A percentile compares a stretch with the other conserved stretches of the same genome.
Conservation (phyloP, 2,329 filamentous ascomycete species). For the Exophiala dermatitidis region DNA sequence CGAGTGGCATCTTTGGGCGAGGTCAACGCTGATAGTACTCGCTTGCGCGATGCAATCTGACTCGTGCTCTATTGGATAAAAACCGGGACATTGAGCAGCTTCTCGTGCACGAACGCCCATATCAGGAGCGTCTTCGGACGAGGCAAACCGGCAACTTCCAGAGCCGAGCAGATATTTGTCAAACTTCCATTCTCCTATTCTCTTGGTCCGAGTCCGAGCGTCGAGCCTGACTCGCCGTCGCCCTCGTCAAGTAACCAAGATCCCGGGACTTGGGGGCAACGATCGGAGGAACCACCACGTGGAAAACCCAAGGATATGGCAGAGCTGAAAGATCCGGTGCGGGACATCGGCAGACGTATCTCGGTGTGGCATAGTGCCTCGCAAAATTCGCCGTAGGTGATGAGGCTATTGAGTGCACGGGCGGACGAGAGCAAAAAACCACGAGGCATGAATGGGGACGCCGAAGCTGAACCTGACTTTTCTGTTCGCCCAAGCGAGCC, state of each 20-base stretch:
- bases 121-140: neutral
- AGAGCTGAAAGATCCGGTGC: neutral
- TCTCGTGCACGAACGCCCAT: neutral
- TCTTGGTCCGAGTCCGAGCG: neutral
- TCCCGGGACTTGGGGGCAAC: neutral
- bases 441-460: neutral
- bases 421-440: neutral
- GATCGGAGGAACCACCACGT: neutral
- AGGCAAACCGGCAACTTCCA: neutral
- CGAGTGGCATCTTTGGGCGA: too few species aligned
- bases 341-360: constrained; percentile 1
- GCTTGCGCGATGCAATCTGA: too few species aligned
- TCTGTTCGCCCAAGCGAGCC: neutral
- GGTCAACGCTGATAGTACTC: too few species aligned
- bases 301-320: constrained; percentile 4
- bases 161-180: neutral
- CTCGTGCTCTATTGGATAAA: too few species aligned
- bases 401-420: constrained; percentile 6
- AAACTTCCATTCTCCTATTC: neutral
- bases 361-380: constrained; percentile 3
- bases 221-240: neutral
- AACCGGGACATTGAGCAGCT: neutral
- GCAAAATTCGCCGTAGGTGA: neutral
- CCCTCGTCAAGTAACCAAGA: neutral
- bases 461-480: neutral